Base-by-base conservation (phyloP, 2,329 filamentous ascomycete genomes). In the Aureobasidium sp. region DNA sequence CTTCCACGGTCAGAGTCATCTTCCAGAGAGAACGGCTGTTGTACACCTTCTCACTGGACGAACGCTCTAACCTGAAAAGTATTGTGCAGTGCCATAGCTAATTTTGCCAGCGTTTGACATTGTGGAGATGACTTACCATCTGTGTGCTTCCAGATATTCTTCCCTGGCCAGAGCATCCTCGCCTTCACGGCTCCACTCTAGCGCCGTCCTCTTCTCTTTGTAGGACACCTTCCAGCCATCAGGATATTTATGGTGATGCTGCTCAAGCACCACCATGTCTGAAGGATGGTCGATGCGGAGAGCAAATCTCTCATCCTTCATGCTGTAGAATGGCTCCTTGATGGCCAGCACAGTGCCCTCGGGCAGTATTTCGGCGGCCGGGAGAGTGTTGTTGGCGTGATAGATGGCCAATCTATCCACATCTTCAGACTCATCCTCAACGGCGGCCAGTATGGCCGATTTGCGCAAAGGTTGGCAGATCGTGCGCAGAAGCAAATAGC, bases 341-440 rank as follows among this genome's bases (percentile, higher is more conserved):
- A 64, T 52, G 0, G 62, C 61, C n/a, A 65, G 27, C 7, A 62
- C 25, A 6, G 35, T 29, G 11, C 44, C 56, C 6, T 48, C 12
- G 0, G 57, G 55, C 2, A 64, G 35, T 3, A 58, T 41, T 5
- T 57, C 45, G 2, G 55, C 29, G 24, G 42, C 24, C 6, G 14
- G 25, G 17, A 47, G 34, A 21, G 32, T 14, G n/a, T 39, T 34
- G 12, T 59, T 48, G 40, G 52, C 38, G 17, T 61, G 58, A 48
- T 57, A 60, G 22, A 63, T 44, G 1, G 55, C 32, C 6, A 63
- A 27, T 2, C 56, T 47, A 40, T 72, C 59, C 61, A 71, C 60
- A 58, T 70, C 56, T 60, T 69, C 54, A 54, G 67, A 19, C 56
- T 70, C 44, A 64, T 74, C 62, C 54, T 65, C 56, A 62, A 73